Evolutionary conservation across 2,329 filamentous ascomycete species (phyloP), one percentile per base, ranked within the genome.

Genomic region (Pseudonectria foliicola): DNA sequence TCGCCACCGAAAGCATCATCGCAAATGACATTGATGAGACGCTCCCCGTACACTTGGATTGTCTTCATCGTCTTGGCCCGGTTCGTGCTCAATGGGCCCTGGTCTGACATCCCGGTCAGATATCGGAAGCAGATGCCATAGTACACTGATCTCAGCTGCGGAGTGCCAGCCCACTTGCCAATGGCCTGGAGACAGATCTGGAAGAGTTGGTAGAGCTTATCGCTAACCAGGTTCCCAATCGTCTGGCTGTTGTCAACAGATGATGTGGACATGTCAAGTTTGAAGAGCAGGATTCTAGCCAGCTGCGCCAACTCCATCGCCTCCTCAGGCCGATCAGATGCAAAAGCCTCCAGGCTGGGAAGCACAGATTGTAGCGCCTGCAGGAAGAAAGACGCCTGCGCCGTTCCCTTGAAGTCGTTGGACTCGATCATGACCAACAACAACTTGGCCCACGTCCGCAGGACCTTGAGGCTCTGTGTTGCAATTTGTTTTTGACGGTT

Each of bases 111-210:
- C 28, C 82, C 80, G 4, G 77, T 77, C 34, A 95, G 71, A 56
- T 94, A 94, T 13, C 85, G 79, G 57, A 89, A 90, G 63, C 85
- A 89, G 49, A 95, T 94, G 51, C 84, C 84, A 60, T 96, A 98
- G 61, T 94, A 90, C 14, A 85, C 74, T 38, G 92, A 80, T 33
- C 92, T 80, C 26, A 98, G 66, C 35, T 79, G 71, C 12, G 84
- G 67, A 34, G 76, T 80, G 4, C 82, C 80, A 2, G 80, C 73
- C 53, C 84, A 81, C 42, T 83, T 80, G 45, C 81, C 77, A 35
- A 94, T 82, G 5, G 87, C 86, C 48, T 81, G 75, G 11, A 95
- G 69, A 42, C 85, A 89, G 26, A 87, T 77, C 43, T 94, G 85
- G 69, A 98, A 95, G 4, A 96, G 74, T 54, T 95, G 84, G 54